These are phyloP conservation scores for Paecilomyces variotii DNA, from an alignment of 2,329 filamentous ascomycete species.

Conservation along the genomic window DNA sequence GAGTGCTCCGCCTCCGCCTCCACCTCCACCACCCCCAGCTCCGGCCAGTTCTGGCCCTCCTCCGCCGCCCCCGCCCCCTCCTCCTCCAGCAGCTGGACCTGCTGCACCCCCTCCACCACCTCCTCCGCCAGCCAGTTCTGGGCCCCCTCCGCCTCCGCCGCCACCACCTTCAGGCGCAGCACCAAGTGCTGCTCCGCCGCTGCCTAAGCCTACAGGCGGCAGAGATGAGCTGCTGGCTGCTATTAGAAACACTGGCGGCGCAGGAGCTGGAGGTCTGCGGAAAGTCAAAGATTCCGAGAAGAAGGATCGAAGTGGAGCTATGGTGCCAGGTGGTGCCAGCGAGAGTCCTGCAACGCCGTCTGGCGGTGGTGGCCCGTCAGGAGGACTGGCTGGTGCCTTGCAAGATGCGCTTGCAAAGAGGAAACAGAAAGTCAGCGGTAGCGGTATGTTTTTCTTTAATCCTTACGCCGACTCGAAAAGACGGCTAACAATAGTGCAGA, in stretches of 20 bases:
- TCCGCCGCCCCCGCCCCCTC: slow-evolving; percentile 30
- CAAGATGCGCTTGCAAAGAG: slow-evolving; percentile 70
- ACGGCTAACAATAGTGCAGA: slow-evolving; percentile 20
- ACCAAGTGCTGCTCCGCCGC: slow-evolving; percentile 35
- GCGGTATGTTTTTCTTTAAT: slow-evolving; percentile 59
- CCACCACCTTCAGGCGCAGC: slow-evolving; percentile 37
- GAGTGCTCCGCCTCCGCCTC: slow-evolving; percentile 36
- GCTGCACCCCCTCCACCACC: slow-evolving; percentile 34
- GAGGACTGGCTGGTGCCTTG: slow-evolving; percentile 73
- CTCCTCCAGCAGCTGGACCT: slow-evolving; percentile 29
- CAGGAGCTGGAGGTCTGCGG: slow-evolving; percentile 38
- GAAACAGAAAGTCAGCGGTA: slow-evolving; percentile 90
- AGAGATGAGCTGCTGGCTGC: slow-evolving; percentile 39
- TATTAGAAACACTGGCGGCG: slow-evolving; percentile 48
- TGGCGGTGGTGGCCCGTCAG: slow-evolving; percentile 40
- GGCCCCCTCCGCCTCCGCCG: slow-evolving; percentile 36
- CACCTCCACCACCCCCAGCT: slow-evolving; percentile 22
- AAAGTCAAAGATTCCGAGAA: slow-evolving; percentile 41
- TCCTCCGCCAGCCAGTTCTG: slow-evolving; percentile 23
- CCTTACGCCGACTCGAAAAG: background rate
- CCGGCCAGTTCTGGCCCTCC: slow-evolving; percentile 17
- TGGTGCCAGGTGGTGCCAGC: slow-evolving; percentile 43
- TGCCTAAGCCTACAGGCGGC: slow-evolving; percentile 30
- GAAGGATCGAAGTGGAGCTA: slow-evolving; percentile 38
- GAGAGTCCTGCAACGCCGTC: slow-evolving; percentile 53